Evolutionary conservation across 2,329 filamentous ascomycete species (phyloP), one percentile per base, ranked within the genome.

Genomic region (Aaosphaeria pasadenensis): DNA sequence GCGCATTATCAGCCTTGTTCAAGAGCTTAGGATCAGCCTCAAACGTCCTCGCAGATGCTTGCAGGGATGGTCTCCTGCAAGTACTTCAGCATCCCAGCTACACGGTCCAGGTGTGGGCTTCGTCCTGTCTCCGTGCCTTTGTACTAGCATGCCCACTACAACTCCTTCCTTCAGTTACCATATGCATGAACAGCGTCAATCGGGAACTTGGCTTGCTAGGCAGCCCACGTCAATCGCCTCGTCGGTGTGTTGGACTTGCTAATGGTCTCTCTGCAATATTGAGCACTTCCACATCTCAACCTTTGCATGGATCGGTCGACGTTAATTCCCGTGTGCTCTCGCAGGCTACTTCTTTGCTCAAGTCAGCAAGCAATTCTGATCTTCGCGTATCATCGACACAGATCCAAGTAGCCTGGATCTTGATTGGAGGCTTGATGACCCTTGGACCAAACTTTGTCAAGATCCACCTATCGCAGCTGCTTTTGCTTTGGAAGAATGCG

Each of bases 401-500:
- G 64, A 91, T 99, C 28, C 94, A 99, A 66, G 91, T 99, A 2
- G 94, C 94, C 5, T 99, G 94, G 92, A 95, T 95, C 42, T 76
- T 99, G 48, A 95, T 99, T 42, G 94, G 95, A 35, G 94, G 95
- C 0, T 75, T 99, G 46, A 97, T 97, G 92, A 91, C 91, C 1
- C 80, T 99, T 1, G 94, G 94, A 0, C 92, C 94, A 4, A 97
- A 96, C 69, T 99, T 99, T 69, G 92, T 97, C 70, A 99, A 99
- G 73, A 97, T 97, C 28, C 94, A 99, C 71, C 80, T 99, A 6
- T 92, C 91, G 2, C 94, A 99, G 64, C 78, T 99, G 24, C 83
- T 99, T 47, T 76, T 99, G 6, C 76, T 99, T 5, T 99, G 94
- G 94, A 96, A 96, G 71, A 99, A 97, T 69, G 92, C 94, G 0